Evolutionary conservation across 148 eudicot genomes (phyloP).

Genomic region (Arctostaphylos glauca): DNA sequence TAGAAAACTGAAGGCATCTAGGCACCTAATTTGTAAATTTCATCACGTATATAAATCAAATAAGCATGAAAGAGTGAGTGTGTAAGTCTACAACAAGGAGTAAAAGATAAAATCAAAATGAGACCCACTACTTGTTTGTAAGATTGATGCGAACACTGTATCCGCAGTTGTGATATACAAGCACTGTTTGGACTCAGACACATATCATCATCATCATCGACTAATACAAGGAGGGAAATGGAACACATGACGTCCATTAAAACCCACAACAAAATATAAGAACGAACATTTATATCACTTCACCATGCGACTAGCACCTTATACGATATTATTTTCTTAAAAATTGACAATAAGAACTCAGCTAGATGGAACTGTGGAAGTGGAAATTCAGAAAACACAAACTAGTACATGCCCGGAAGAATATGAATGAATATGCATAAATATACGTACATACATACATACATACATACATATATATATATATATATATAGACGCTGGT

Average conservation of each 20-base stretch:
- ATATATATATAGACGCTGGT: neutral
- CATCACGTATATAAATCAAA: constrained; percentile 8
- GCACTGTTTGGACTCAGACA: neutral
- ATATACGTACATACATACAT: neutral
- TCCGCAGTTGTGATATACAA: neutral
- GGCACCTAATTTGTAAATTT: constrained; percentile 33
- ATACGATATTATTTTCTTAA: neutral
- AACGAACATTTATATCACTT: neutral
- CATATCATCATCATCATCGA: neutral
- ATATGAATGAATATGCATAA: neutral
- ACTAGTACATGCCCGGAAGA: neutral
- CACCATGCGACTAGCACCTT: neutral
- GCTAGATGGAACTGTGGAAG: neutral
- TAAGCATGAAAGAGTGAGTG: neutral
- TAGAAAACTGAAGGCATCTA: constrained; percentile 34
- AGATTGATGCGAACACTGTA: neutral
- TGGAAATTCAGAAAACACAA: neutral
- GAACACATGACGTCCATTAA: neutral
- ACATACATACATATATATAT: neutral
- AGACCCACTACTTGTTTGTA: neutral
- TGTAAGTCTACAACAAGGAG: neutral
- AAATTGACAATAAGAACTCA: neutral
- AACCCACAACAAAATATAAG: neutral
- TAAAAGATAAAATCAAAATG: constrained; percentile 4
- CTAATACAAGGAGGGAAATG: neutral